Base-by-base conservation (phyloP, 345 rosid genomes). In the Moringa oleifera region DNA sequence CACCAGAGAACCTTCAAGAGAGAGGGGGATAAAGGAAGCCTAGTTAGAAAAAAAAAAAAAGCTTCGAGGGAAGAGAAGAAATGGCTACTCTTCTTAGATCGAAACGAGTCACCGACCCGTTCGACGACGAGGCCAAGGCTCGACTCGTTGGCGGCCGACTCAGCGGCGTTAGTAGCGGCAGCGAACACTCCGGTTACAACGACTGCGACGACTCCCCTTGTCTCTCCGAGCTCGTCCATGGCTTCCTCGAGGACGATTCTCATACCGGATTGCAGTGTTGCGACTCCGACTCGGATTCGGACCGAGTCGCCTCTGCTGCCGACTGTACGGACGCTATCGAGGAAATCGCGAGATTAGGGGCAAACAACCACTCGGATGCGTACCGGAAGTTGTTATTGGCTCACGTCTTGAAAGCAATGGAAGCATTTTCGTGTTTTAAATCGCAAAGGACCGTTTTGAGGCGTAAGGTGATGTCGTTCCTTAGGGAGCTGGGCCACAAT, bases 211-310 rank as follows among this genome's bases (percentile, higher is more conserved):
- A 82, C 51, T 84, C 82, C 0, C 88, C 91, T 18, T 87, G 88
- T 72, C 83, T 93, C 20, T 88, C 97, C 10, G 83, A 83, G 31
- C 96, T 93, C 22, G 90, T 93, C 15, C 85, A 86, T 63, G 76
- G 79, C 20, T 93, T 93, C 68, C 77, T 93, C 20, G 91, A 88
- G 53, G 83, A 77, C 22, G 79, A 74, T 20, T 16, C 47, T n/a
- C n/a, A n/a, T n/a, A n/a, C 47, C 18, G 33, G 19, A 51, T 70
- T 8, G n/a, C n/a, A 58, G 0, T 20, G 59, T 0, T 53, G 66
- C 0, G 68, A 57, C 23, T 58, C 72, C 72, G 84, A 73, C 21
- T 85, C 92, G 0, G 90, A 81, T 53, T 61, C 89, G 6, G 84
- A 83, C 20, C 61, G 55, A 21, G 59, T 51, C 9, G 87, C 67